These are phyloP conservation scores for Cardamine chenopodiifolia DNA, from an alignment of 345 rosid species.

Conservation along the genomic window DNA sequence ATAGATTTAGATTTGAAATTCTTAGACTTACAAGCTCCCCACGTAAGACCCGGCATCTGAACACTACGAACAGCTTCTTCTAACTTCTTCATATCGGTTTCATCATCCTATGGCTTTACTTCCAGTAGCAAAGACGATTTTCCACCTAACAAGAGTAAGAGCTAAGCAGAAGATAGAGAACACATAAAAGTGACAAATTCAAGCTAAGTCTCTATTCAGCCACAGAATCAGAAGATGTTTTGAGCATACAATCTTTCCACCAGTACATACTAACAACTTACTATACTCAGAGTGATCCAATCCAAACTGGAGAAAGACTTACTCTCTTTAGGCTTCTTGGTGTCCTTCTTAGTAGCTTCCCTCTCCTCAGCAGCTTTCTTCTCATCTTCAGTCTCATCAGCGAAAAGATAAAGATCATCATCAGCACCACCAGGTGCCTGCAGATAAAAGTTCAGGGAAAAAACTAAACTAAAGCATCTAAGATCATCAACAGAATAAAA, in stretches of 20 bases:
- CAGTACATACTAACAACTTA: not conserved
- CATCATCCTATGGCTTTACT: slow-evolving; percentile 96
- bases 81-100: slow-evolving; percentile 97
- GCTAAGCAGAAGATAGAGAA: not conserved
- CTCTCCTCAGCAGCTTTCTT: slow-evolving; percentile 86
- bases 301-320: slow-evolving; percentile 21
- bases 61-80: slow-evolving; percentile 79
- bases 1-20: not conserved
- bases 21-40: slow-evolving; percentile 89
- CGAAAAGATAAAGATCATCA: slow-evolving; percentile 85
- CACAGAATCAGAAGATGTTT: not conserved
- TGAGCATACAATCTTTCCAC: not conserved
- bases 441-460: not conserved
- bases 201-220: not conserved
- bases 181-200: not conserved
- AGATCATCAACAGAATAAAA: not conserved
- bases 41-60: slow-evolving; percentile 77
- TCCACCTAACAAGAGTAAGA: slow-evolving; percentile 56
- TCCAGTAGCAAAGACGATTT: slow-evolving; percentile 87
- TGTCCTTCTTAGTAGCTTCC: slow-evolving; percentile 64
- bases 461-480: not conserved
- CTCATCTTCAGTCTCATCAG: slow-evolving; percentile 91
- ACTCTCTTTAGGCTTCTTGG: slow-evolving; percentile 74
- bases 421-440: slow-evolving; percentile 55
- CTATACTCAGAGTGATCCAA: not conserved